Conservation (phyloP, 805 yeast genomes). For the Phaffomyces antillensis region DNA sequence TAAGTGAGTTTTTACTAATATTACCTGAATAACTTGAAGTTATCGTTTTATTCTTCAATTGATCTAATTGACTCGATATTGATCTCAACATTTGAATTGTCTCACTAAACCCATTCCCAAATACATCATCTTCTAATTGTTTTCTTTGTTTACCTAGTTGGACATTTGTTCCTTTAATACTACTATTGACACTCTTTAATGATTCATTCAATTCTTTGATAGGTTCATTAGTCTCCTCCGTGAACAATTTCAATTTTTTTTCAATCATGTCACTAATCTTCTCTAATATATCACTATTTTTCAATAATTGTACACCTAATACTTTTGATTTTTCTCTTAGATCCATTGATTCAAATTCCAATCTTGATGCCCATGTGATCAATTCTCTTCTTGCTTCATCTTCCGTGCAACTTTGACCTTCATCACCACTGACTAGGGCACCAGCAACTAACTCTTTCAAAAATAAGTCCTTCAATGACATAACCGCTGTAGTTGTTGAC, state of each 20-base stretch:
- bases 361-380: conserved; percentile 41
- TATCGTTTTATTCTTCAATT: background rate
- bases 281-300: conserved; percentile 8
- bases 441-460: background rate
- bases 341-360: conserved; percentile 43
- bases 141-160: conserved; percentile 2
- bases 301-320: conserved; percentile 10
- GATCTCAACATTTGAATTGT: conserved; percentile 7
- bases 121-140: conserved; percentile 1
- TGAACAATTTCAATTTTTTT: background rate
- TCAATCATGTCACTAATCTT: background rate
- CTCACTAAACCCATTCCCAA: background rate
- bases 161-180: background rate
- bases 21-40: background rate
- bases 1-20: background rate
- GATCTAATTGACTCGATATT: conserved; percentile 5
- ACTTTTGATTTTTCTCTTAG: conserved; percentile 26
- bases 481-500: background rate
- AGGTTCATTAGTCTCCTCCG: conserved; percentile 2
- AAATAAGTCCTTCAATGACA: background rate
- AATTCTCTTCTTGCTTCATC: conserved; percentile 29
- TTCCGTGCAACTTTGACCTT: background rate
- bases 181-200: conserved; percentile 2
- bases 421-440: background rate
- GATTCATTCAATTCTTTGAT: background rate